These are phyloP conservation scores for Dioszegia aurantiaca DNA, from an alignment of 768 basidiomycete species.

Conservation along the genomic window DNA sequence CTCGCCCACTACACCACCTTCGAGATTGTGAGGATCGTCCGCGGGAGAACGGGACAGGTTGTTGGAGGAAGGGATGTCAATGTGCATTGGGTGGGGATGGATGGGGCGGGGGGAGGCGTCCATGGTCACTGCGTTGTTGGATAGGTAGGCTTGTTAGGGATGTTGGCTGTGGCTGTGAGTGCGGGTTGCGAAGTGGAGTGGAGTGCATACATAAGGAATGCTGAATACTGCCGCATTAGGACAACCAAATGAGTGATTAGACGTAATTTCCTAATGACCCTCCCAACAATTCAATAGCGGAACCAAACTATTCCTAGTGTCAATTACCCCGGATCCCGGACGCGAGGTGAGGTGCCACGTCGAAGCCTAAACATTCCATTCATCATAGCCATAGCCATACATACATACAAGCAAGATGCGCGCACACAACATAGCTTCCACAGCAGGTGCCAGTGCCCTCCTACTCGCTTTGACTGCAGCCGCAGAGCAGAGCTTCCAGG, in stretches of 20 bases:
- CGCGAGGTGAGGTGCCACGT: not conserved
- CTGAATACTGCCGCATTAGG: no score
- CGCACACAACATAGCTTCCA: conserved; percentile 35
- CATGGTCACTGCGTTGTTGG: no score
- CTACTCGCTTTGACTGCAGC: conserved; percentile 31
- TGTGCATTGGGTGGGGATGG: conserved; percentile 36
- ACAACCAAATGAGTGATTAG: no score
- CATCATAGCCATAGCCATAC: not conserved
- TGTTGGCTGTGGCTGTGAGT: no score
- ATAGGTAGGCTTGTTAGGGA: no score
- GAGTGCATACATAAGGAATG: no score
- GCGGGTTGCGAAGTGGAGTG: no score
- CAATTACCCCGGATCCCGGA: no score
- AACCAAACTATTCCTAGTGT: no score
- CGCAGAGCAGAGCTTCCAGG: conserved; percentile 41
- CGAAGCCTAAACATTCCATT: conserved; percentile 11
- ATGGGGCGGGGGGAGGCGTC: no score
- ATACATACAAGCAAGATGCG: conserved; percentile 24
- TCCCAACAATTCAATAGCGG: no score
- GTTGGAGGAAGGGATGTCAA: conserved; percentile 32
- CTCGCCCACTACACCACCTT: conserved; percentile 7
- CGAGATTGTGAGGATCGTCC: conserved; percentile 18
- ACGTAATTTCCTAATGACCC: no score
- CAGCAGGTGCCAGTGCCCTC: conserved; percentile 39
- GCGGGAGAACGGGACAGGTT: conserved; percentile 21